Evolutionary conservation across 768 basidiomycete species (phyloP).

Genomic region (Tephrocybe sp.): DNA sequence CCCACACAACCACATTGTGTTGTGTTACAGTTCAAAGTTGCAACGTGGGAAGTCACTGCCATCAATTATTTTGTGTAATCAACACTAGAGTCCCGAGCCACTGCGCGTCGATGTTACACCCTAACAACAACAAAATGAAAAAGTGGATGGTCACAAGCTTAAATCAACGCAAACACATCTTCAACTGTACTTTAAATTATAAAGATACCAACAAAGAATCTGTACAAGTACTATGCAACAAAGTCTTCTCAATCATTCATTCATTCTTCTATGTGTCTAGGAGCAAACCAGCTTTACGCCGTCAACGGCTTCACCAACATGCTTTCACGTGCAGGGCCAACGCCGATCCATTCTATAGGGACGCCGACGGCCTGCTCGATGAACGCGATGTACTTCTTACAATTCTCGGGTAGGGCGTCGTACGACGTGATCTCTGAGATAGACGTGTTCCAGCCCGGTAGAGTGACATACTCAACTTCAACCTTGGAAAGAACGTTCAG

Average conservation of each 20-base stretch:
- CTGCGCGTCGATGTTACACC: no score
- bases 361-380: constrained; percentile 75
- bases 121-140: no score
- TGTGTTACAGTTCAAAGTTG: no score
- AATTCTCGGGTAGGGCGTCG: constrained; percentile 78
- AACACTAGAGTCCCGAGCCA: no score
- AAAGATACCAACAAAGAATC: constrained; percentile 2
- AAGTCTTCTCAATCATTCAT: background rate
- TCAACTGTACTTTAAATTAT: constrained; percentile 4
- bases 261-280: background rate
- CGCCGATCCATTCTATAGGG: constrained; percentile 89
- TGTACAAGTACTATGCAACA: background rate
- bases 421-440: constrained; percentile 65
- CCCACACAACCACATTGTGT: no score
- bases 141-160: no score
- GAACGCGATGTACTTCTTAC: constrained; percentile 82
- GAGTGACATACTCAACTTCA: constrained; percentile 81
- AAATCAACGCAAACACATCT: no score
- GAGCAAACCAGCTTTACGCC: background rate
- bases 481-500: constrained; percentile 76
- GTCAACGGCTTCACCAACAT: constrained; percentile 44
- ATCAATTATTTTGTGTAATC: no score
- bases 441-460: constrained; percentile 88
- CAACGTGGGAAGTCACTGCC: no score
- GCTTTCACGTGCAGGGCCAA: constrained; percentile 82